These are phyloP conservation scores for Neurospora cerealis DNA, from an alignment of 495 filamentous ascomycete genomes.

Conservation along the genomic window DNA sequence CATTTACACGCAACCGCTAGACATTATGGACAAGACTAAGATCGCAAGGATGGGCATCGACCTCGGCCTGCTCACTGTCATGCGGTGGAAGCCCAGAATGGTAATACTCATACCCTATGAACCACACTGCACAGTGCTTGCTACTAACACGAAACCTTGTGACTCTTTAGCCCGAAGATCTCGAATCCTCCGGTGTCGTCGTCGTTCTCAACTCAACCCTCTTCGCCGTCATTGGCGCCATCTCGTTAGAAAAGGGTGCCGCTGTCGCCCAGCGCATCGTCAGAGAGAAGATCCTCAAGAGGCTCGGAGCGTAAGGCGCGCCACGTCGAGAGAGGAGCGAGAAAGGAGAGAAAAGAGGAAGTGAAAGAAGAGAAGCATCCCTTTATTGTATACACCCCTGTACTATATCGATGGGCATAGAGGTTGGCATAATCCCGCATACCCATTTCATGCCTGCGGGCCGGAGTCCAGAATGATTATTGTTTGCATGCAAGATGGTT, in stretches of 20 bases:
- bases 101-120: slow-evolving; percentile 39
- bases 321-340: neutral
- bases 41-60: slow-evolving; percentile 54
- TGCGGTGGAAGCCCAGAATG: slow-evolving; percentile 79
- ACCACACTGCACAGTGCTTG: neutral
- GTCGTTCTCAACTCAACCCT: slow-evolving; percentile 63
- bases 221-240: slow-evolving; percentile 78
- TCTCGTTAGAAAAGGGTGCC: slow-evolving; percentile 77
- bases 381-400: neutral
- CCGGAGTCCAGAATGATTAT: neutral
- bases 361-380: slow-evolving; percentile 1
- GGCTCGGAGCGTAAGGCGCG: slow-evolving; percentile 14
- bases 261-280: slow-evolving; percentile 64
- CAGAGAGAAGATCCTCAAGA: slow-evolving; percentile 62
- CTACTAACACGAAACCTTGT: slow-evolving; percentile 7
- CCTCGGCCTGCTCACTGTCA: slow-evolving; percentile 60
- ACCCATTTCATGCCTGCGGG: neutral
- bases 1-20: slow-evolving; percentile 40
- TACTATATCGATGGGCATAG: neutral
- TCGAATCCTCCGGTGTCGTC: slow-evolving; percentile 59
- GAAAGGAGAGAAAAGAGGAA: slow-evolving; percentile 20
- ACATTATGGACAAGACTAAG: slow-evolving; percentile 47
- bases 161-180: slow-evolving; percentile 52
- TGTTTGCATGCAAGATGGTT: neutral
- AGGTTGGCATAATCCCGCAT: neutral